These are phyloP conservation scores for Secale cereale DNA, from an alignment of 176 grass and related monocot species.

Conservation along the genomic window DNA sequence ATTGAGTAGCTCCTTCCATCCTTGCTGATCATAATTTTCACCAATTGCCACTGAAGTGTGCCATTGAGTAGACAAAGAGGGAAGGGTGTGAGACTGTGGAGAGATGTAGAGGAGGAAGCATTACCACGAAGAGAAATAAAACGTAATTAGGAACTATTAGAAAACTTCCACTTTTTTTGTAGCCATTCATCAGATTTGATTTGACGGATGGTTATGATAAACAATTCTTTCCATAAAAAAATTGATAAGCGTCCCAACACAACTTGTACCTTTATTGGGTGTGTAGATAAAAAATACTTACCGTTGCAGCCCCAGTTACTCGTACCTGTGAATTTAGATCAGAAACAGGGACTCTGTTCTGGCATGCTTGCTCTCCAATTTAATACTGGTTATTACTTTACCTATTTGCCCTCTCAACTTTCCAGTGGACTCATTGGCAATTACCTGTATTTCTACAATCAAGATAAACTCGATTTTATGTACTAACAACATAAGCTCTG, in stretches of 20 bases:
- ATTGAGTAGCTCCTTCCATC: not conserved
- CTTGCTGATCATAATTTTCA: not conserved
- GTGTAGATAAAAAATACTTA: not conserved
- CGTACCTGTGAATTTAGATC: not conserved
- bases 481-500: not conserved
- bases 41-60: not conserved
- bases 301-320: not conserved
- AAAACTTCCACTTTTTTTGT: not conserved
- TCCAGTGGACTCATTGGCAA: not conserved
- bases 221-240: not conserved
- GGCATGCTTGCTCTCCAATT: not conserved
- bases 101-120: not conserved
- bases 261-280: not conserved
- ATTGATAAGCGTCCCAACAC: not conserved
- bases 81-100: not conserved
- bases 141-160: not conserved
- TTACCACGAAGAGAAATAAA: too few species aligned
- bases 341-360: not conserved
- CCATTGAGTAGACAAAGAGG: not conserved
- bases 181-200: not conserved
- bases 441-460: not conserved
- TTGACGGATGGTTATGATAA: not conserved
- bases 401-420: not conserved
- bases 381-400: not conserved
- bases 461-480: not conserved